Percentiles rank a stretch among this genome's conserved stretches.
phyloP scores from a whole-genome alignment of 1,139 yeast species.

The Taphrina communis region DNA sequence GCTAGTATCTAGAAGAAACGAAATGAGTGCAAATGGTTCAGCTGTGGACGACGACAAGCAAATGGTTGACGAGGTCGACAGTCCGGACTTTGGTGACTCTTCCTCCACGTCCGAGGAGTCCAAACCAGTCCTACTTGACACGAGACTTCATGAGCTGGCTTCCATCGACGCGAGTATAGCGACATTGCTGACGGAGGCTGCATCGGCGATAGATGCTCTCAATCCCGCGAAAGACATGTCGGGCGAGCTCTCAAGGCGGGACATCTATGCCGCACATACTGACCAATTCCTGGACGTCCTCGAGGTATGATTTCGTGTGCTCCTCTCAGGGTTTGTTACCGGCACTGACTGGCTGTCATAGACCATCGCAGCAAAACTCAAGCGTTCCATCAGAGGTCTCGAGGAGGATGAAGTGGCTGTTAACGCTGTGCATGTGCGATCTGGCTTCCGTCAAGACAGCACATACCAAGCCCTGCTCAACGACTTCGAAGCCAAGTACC shows the following conservation, averaged over 20 bases:
- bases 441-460: neutral
- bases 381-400: conserved; percentile 26
- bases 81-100: neutral
- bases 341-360: neutral
- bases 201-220: conserved; percentile 21
- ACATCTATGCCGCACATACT: conserved; percentile 12
- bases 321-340: no score
- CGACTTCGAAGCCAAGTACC: neutral
- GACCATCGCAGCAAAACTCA: conserved; percentile 17
- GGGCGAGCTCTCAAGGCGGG: neutral
- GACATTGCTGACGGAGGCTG: conserved; percentile 9
- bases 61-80: neutral
- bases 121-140: neutral
- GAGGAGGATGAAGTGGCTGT: conserved; percentile 29
- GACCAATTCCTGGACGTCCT: conserved; percentile 18
- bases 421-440: neutral
- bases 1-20: no score
- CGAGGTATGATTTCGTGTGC: conserved; percentile 13
- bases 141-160: conserved; percentile 14
- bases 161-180: conserved; percentile 17
- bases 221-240: conserved; percentile 2
- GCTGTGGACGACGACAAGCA: neutral
- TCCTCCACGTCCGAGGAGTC: conserved; percentile 42
- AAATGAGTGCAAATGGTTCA: neutral
- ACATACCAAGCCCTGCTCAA: neutral